Evolutionary conservation across 345 rosid species (phyloP).

Genomic region (Fremontodendron californicum): DNA sequence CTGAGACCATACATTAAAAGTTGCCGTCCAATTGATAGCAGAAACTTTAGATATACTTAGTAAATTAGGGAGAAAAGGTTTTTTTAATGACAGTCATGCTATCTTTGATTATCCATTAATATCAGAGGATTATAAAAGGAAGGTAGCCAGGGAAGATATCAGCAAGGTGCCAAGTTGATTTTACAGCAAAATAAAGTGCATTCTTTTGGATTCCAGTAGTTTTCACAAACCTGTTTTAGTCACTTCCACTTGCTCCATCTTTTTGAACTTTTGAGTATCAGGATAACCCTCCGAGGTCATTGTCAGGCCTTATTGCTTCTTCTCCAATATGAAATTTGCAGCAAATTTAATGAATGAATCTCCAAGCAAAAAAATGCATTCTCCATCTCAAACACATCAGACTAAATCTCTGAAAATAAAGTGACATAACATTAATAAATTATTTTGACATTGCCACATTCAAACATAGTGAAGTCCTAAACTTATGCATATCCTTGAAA

Average conservation of each 20-base stretch:
- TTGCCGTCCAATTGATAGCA: neutral
- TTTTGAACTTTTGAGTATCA: slow-evolving; percentile 16
- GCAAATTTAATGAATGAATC: neutral
- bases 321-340: slow-evolving; percentile 8
- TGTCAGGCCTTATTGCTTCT: slow-evolving; percentile 5
- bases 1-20: neutral
- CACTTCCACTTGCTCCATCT: slow-evolving; percentile 31
- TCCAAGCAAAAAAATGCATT: neutral
- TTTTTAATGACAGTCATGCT: neutral
- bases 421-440: neutral
- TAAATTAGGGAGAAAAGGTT: neutral
- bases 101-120: neutral
- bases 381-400: slow-evolving; percentile 4
- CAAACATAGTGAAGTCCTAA: neutral
- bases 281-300: slow-evolving; percentile 7
- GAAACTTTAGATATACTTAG: neutral
- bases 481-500: neutral
- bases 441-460: neutral
- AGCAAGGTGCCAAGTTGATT: neutral
- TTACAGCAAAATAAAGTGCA: neutral
- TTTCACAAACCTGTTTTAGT: slow-evolving; percentile 34
- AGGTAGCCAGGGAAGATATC: neutral
- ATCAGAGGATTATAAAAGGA: neutral
- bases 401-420: slow-evolving; percentile 18
- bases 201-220: neutral